Base-by-base conservation (phyloP, 257 asterid genomes). In the Solanum clarkiae region DNA sequence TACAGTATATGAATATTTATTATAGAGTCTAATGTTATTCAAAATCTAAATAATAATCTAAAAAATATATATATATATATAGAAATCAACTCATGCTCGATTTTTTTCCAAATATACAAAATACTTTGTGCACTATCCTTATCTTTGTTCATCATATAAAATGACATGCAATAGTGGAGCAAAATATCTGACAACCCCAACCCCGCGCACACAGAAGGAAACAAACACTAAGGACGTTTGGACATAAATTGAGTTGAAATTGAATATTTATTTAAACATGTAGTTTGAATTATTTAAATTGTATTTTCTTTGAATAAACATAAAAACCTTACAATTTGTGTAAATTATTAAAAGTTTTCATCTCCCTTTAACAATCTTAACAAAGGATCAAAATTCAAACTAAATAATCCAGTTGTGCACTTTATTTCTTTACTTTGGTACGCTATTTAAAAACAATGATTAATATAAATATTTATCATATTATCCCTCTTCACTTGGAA, bases 311-410 rank as follows among this genome's bases (percentile, higher is more conserved):
- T 2, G 32, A 29, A 29, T 29, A 29, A 29, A 29, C 32, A 29
- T 29, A 55, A 16, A 55, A 55, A 55, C 17, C 7, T 1, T 10
- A 55, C 1, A 17, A 17, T 0, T 55, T 17, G 6, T 20, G 14
- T 18, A 20, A 59, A 59, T 59, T 20, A 59, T 57, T 20, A 20
- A 20, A 20, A 57, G 32, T 1, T 8, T 3, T 20, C 1, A 9
- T 0, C 7, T 8, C 13, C 0, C 2, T 59, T 59, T 1, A 16
- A 16, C 8, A 55, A 16, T 55, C 2, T 55, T 55, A 55, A 3
- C 0, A 17, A 56, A 56, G 22, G 62, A 56, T 10, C 3, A 56
- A 56, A 17, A 29, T 29, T 29, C 32, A 29, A 29, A 29, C 7
- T 12, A 56, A 56, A 56, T 17, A 56, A 0, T 56, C 1, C 1